A percentile compares a stretch with the other conserved stretches of the same genome.
These are phyloP conservation scores for Pseudoperonospora humuli DNA, from an alignment of 352 stramenopile species.

Conservation along the genomic window DNA sequence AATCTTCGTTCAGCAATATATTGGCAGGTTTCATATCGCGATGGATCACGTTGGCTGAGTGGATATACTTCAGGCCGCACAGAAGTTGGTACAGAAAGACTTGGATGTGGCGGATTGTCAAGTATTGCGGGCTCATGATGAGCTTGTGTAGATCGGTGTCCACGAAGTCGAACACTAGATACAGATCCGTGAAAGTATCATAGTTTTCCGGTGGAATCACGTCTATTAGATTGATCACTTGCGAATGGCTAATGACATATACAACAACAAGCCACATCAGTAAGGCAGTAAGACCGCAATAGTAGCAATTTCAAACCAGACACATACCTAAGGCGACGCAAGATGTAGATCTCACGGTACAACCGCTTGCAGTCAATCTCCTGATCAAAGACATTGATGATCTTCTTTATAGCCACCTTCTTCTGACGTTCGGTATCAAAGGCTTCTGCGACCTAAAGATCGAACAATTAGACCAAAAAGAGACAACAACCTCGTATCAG, in stretches of 20 bases:
- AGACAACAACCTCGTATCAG: conserved; percentile 8
- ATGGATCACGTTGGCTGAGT: conserved; percentile 88
- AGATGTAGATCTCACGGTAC: conserved; percentile 84
- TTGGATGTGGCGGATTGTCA: conserved; percentile 93
- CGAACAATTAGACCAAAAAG: conserved; percentile 1
- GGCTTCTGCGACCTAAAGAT: conserved; percentile 54
- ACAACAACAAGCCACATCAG: neutral
- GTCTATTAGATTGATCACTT: conserved; percentile 80
- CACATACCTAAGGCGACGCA: conserved; percentile 64
- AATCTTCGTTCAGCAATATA: conserved; percentile 84
- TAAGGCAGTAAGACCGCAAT: conserved; percentile 1
- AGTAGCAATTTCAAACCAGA: neutral
- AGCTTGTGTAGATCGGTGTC: conserved; percentile 92
- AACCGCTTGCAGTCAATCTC: conserved; percentile 84
- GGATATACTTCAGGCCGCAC: conserved; percentile 94
- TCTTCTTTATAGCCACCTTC: conserved; percentile 87
- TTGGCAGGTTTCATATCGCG: conserved; percentile 87
- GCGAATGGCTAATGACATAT: conserved; percentile 38
- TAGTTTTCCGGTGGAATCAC: conserved; percentile 79
- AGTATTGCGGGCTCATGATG: conserved; percentile 89
- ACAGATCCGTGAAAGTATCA: conserved; percentile 85
- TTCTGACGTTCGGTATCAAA: conserved; percentile 73
- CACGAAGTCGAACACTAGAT: conserved; percentile 90
- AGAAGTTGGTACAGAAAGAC: conserved; percentile 96
- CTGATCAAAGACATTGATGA: conserved; percentile 85